Percentiles rank a stretch among this genome's conserved stretches.
Evolutionary conservation across 2,329 filamentous ascomycete genomes (phyloP).

Genomic region (Phialemoniopsis sp.): DNA sequence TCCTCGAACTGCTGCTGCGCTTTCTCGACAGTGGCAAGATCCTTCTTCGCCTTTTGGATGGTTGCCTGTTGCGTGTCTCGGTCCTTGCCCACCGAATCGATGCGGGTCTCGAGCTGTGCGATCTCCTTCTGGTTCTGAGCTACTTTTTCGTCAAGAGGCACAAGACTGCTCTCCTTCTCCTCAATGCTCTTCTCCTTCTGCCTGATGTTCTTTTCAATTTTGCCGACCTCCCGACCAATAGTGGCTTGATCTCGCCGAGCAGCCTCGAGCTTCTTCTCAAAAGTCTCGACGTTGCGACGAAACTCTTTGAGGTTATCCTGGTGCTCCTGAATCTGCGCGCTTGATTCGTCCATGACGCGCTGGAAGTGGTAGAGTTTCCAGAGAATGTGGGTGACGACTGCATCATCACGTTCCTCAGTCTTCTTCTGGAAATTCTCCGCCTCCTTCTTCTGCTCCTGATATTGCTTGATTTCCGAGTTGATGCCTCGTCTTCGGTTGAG

Average conservation of each 20-base stretch:
- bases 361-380: slow-evolving; percentile 98
- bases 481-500: slow-evolving; percentile 87
- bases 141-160: slow-evolving; percentile 92
- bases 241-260: slow-evolving; percentile 81
- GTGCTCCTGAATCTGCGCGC: slow-evolving; percentile 83
- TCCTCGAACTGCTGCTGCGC: slow-evolving; percentile 84
- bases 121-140: slow-evolving; percentile 70
- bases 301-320: slow-evolving; percentile 94
- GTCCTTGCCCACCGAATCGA: slow-evolving; percentile 70
- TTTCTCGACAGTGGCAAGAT: slow-evolving; percentile 81
- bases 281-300: slow-evolving; percentile 80
- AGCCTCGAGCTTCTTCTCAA: slow-evolving; percentile 73
- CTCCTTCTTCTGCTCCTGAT: slow-evolving; percentile 93
- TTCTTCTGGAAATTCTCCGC: slow-evolving; percentile 92
- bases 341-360: slow-evolving; percentile 87
- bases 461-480: slow-evolving; percentile 97
- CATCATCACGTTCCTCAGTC: slow-evolving; percentile 83
- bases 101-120: slow-evolving; percentile 62
- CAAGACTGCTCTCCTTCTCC: slow-evolving; percentile 76
- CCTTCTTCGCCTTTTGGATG: slow-evolving; percentile 72
- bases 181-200: slow-evolving; percentile 83
- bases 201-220: slow-evolving; percentile 80
- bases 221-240: slow-evolving; percentile 70
- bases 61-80: slow-evolving; percentile 65
- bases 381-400: slow-evolving; percentile 86